phyloP scores from a whole-genome alignment of 2,329 filamentous ascomycete species.

The Trichoderma koningiopsis region DNA sequence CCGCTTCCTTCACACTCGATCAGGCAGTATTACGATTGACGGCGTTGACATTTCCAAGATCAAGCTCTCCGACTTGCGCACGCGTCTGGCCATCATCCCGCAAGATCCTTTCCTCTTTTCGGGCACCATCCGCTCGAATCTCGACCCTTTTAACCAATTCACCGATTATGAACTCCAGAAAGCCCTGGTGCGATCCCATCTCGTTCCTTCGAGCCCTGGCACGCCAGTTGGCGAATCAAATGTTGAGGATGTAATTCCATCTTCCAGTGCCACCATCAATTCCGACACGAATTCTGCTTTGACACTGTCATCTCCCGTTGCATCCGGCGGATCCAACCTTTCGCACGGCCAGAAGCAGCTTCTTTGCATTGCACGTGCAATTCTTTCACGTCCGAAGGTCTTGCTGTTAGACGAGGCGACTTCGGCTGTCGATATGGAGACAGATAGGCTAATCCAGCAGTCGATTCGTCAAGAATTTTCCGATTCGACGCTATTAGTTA shows the following conservation, averaged over 20 bases:
- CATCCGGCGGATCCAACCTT: slow-evolving; percentile 67
- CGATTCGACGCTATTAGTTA: slow-evolving; percentile 65
- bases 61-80: slow-evolving; percentile 64
- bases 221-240: background rate
- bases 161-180: slow-evolving; percentile 64
- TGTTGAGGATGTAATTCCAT: slow-evolving; percentile 42
- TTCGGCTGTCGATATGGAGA: slow-evolving; percentile 68
- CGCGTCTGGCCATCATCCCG: slow-evolving; percentile 71
- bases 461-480: slow-evolving; percentile 67
- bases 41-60: slow-evolving; percentile 69
- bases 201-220: background rate
- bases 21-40: slow-evolving; percentile 66
- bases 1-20: slow-evolving; percentile 65
- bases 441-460: slow-evolving; percentile 68
- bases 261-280: slow-evolving; percentile 38
- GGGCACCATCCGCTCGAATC: slow-evolving; percentile 69
- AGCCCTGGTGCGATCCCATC: slow-evolving; percentile 64
- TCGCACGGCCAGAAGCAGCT: slow-evolving; percentile 71
- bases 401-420: slow-evolving; percentile 76
- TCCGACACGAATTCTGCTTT: slow-evolving; percentile 6
- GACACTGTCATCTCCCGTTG: slow-evolving; percentile 44
- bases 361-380: slow-evolving; percentile 52
- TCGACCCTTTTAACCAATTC: slow-evolving; percentile 70
- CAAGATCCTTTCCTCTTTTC: slow-evolving; percentile 72
- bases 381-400: slow-evolving; percentile 65